Evolutionary conservation across 2,329 filamentous ascomycete species (phyloP), one percentile per base, ranked within the genome.

Genomic region (Fusarium anguioides): DNA sequence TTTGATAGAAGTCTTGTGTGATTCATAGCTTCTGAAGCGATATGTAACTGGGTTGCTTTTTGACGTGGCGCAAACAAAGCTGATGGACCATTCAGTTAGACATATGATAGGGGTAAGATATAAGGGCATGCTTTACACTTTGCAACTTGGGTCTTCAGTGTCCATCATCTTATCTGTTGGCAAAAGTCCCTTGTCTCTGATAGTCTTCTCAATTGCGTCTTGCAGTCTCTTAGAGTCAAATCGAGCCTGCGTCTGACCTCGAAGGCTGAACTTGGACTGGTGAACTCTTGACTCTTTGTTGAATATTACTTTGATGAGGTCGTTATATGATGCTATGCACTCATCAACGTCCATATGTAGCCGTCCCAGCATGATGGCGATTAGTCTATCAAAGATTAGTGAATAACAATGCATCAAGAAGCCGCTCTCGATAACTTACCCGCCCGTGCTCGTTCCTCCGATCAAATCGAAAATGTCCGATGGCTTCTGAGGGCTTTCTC

Each of bases 381-480:
- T 58, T 1, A 62, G 21, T 4, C 59, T 62, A 10, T 8, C 5
- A 10, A 26, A 4, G 4, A 17, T 23, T 18, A 3, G 23, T 21
- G 0, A 24, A 27, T 4, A 29, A 18, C 12, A 37, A 23, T 8
- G 10, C 44, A 11, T 7, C 4, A 11, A 7, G n/a, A 23, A 10
- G 2, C 6, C 4, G 0, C 4, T 26, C n/a, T 8, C 4, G 11
- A 12, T 12, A 6, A 6, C 6, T 23, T 23, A 53, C 42, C 42
- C 59, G 5, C 59, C 47, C 10, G 53, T 62, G 29, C 53, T 41
- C 8, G 42, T 41, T 3, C 59, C 59, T 12, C 46, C 59, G 0
- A 46, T 62, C 4, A 53, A 11, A 21, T 62, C 47, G 24, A 58
- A 62, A 5, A 58, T 8, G 8, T 62, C 47, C 8, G 24, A 44